Percentiles rank a stretch among this genome's conserved stretches.
phyloP scores from a whole-genome alignment of 2,329 filamentous ascomycete species.

The Clonostachys solani region DNA sequence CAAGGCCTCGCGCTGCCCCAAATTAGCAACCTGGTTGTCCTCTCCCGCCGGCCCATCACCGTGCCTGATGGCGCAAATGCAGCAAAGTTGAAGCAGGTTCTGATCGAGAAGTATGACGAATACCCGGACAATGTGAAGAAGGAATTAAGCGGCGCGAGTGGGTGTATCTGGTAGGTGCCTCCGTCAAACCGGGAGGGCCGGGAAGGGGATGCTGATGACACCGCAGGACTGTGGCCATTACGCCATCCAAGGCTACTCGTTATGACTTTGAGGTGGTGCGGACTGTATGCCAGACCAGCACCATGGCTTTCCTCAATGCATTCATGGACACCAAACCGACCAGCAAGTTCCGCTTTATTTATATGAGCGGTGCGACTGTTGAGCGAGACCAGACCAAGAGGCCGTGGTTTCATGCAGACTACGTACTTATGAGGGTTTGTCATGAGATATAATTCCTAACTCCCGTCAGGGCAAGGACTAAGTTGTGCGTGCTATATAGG shows the following conservation, averaged over 20 bases:
- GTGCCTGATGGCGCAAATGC: slow-evolving; percentile 17
- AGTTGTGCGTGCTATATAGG: slow-evolving; percentile 21
- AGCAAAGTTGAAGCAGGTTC: slow-evolving; percentile 31
- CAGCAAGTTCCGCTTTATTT: slow-evolving; percentile 36
- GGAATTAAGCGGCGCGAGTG: slow-evolving; percentile 32
- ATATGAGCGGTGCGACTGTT: slow-evolving; percentile 32
- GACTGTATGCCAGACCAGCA: slow-evolving; percentile 31
- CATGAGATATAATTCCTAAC: slow-evolving; percentile 26
- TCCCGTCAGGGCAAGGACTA: slow-evolving; percentile 31
- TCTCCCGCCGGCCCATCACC: slow-evolving; percentile 26
- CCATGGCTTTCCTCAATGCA: slow-evolving; percentile 21
- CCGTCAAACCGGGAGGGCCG: neutral
- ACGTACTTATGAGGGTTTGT: slow-evolving; percentile 38
- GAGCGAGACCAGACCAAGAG: slow-evolving; percentile 33
- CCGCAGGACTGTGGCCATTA: slow-evolving; percentile 34
- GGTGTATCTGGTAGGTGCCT: slow-evolving; percentile 32
- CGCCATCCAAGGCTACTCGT: slow-evolving; percentile 22
- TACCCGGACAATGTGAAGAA: slow-evolving; percentile 32
- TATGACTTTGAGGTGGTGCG: slow-evolving; percentile 26
- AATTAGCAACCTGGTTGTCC: slow-evolving; percentile 28
- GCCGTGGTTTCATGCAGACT: slow-evolving; percentile 26
- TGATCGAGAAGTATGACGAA: slow-evolving; percentile 29
- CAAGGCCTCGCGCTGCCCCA: slow-evolving; percentile 31
- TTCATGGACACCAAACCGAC: slow-evolving; percentile 18
- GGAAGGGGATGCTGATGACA: neutral